A percentile compares a stretch with the other conserved stretches of the same genome.
These are phyloP conservation scores for Brassica cretica DNA, from an alignment of 345 rosid species.

Conservation along the genomic window DNA sequence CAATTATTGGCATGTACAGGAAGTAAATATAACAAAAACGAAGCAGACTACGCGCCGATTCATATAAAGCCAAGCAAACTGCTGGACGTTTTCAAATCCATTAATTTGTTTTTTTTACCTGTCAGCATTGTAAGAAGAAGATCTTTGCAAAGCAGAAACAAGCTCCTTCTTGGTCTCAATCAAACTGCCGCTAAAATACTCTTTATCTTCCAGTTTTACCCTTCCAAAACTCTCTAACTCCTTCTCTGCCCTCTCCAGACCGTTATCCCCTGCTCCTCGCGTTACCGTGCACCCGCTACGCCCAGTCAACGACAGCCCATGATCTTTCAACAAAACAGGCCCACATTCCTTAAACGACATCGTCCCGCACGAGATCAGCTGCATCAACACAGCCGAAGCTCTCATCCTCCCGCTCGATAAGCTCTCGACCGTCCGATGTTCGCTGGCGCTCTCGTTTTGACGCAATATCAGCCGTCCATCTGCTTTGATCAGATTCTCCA, in stretches of 20 bases:
- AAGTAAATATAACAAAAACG: background rate
- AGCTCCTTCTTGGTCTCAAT: slow-evolving; percentile 66
- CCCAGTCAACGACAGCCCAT: slow-evolving; percentile 55
- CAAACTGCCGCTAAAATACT: slow-evolving; percentile 90
- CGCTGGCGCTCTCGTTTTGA: slow-evolving; percentile 19
- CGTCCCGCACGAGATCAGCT: slow-evolving; percentile 88
- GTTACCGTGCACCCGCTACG: slow-evolving; percentile 49
- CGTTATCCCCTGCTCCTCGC: slow-evolving; percentile 46
- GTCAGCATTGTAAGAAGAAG: slow-evolving; percentile 79
- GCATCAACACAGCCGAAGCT: slow-evolving; percentile 91
- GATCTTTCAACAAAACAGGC: slow-evolving; percentile 57
- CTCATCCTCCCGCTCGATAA: slow-evolving; percentile 61
- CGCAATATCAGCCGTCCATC: slow-evolving; percentile 62
- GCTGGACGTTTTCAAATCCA: slow-evolving; percentile 9
- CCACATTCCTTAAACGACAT: slow-evolving; percentile 77
- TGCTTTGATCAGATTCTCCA: slow-evolving; percentile 76
- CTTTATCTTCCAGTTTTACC: slow-evolving; percentile 76
- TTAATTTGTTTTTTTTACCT: slow-evolving; percentile 43
- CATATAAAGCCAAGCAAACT: background rate
- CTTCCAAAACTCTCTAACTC: slow-evolving; percentile 42
- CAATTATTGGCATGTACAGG: slow-evolving; percentile 32
- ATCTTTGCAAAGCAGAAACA: slow-evolving; percentile 64
- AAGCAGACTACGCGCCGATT: slow-evolving; percentile 27
- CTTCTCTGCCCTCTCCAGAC: slow-evolving; percentile 30
- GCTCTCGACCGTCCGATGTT: slow-evolving; percentile 53